Evolutionary conservation across 2,329 filamentous ascomycete species (phyloP).

Genomic region (Dactylellina drechsleri): DNA sequence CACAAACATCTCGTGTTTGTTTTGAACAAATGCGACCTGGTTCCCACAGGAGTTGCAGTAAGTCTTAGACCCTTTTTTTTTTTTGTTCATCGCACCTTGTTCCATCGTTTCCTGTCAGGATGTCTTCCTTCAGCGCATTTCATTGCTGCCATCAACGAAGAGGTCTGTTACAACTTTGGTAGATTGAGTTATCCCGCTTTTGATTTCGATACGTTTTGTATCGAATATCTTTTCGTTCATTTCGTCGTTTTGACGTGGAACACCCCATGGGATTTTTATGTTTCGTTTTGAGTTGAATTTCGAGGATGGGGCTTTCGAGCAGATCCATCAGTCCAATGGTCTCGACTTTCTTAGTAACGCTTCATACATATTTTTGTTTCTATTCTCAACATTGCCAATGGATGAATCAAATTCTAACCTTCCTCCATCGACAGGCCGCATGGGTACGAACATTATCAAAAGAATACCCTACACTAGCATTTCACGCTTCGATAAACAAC

Average conservation of each 20-base stretch:
- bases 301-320: slow-evolving; percentile 39
- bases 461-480: slow-evolving; percentile 91
- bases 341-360: slow-evolving; percentile 98
- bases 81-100: slow-evolving; percentile 56
- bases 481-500: slow-evolving; percentile 94
- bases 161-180: slow-evolving; percentile 99
- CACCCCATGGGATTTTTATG: slow-evolving; percentile 67
- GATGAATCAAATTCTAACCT: slow-evolving; percentile 34
- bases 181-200: slow-evolving; percentile 83
- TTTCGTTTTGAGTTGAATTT: slow-evolving; percentile 96
- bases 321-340: slow-evolving; percentile 67
- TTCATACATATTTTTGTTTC: slow-evolving; percentile 76
- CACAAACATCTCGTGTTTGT: slow-evolving; percentile 96
- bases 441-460: slow-evolving; percentile 92
- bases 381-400: slow-evolving; percentile 57
- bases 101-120: slow-evolving; percentile 77
- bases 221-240: slow-evolving; percentile 59
- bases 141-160: slow-evolving; percentile 70
- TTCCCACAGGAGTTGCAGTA: slow-evolving; percentile 93
- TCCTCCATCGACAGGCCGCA: slow-evolving; percentile 72
- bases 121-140: slow-evolving; percentile 50
- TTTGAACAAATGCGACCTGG: slow-evolving; percentile 89
- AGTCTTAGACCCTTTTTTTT: slow-evolving; percentile 65
- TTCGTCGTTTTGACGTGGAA: slow-evolving; percentile 66
- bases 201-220: slow-evolving; percentile 63